A percentile compares a stretch with the other conserved stretches of the same genome.
phyloP scores from a whole-genome alignment of 2,329 filamentous ascomycete genomes.

The Tolypocladium ovalisporum region DNA sequence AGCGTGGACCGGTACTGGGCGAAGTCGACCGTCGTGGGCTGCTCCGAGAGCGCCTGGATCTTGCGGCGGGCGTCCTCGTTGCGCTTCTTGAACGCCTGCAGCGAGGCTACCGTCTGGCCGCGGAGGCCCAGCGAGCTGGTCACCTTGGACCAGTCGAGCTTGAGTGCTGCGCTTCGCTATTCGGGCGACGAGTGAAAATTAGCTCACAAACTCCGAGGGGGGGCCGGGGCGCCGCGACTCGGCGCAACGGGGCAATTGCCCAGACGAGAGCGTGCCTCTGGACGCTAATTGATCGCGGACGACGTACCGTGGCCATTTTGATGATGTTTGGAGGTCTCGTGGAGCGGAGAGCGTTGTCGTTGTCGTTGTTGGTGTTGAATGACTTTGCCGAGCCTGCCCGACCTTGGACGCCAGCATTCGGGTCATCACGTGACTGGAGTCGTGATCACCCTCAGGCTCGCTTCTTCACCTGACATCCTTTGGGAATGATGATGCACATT shows the following conservation, averaged over 20 bases:
- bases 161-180: constrained; percentile 95
- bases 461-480: background rate
- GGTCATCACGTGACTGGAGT: background rate
- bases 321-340: constrained; percentile 33
- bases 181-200: constrained; percentile 32
- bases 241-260: background rate
- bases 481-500: background rate
- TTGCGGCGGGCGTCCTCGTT: constrained; percentile 98
- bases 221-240: background rate
- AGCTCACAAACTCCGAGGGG: constrained; percentile 31
- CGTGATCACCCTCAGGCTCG: background rate
- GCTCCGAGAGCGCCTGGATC: constrained; percentile 72
- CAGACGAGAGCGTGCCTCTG: background rate
- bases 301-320: constrained; percentile 63
- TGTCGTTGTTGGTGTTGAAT: constrained; percentile 35
- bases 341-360: constrained; percentile 40
- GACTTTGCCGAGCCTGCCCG: constrained; percentile 32
- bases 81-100: constrained; percentile 98
- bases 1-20: constrained; percentile 79
- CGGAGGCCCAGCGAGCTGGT: constrained; percentile 89
- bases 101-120: constrained; percentile 83
- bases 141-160: constrained; percentile 98
- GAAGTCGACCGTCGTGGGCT: constrained; percentile 84
- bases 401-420: constrained; percentile 14
- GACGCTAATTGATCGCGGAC: constrained; percentile 16